Conservation (phyloP, 78 protist species). For the Dictyostelium firmibasis region DNA sequence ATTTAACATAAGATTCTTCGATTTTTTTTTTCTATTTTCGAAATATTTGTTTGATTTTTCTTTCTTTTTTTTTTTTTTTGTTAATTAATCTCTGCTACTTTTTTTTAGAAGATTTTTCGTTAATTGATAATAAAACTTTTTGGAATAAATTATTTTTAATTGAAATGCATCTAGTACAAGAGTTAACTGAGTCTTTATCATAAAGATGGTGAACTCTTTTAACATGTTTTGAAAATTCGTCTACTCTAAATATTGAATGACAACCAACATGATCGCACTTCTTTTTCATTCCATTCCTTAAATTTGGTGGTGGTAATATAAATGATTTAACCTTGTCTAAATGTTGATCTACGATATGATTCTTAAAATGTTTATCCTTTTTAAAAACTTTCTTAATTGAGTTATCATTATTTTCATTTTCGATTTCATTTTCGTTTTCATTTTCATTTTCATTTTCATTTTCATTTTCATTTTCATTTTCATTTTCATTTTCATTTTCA, state of each 20-base stretch:
- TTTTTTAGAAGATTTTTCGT: not conserved
- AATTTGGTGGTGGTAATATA: not conserved
- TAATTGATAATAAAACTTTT: not conserved
- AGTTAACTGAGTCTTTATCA: not conserved
- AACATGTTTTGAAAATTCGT: not conserved
- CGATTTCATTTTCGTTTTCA: not conserved
- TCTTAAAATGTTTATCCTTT: not conserved
- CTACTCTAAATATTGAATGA: not conserved
- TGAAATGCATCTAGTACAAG: not conserved
- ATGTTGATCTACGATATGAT: not conserved
- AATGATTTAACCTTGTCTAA: not conserved
- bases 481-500: too few species aligned
- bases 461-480: too few species aligned
- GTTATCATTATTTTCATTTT: not conserved
- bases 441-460: too few species aligned
- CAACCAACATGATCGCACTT: not conserved
- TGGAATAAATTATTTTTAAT: not conserved
- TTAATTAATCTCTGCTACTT: not conserved
- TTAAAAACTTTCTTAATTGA: not conserved
- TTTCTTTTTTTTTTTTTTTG: not conserved
- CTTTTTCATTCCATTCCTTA: constrained; percentile 1
- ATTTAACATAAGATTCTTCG: too few species aligned
- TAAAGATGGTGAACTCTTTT: not conserved
- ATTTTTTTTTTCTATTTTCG: not conserved
- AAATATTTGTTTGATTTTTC: too few species aligned